Evolutionary conservation across 164 flowering plant species (phyloP), one percentile per base, ranked within the genome.

Genomic region (Nymphaea colorata): DNA sequence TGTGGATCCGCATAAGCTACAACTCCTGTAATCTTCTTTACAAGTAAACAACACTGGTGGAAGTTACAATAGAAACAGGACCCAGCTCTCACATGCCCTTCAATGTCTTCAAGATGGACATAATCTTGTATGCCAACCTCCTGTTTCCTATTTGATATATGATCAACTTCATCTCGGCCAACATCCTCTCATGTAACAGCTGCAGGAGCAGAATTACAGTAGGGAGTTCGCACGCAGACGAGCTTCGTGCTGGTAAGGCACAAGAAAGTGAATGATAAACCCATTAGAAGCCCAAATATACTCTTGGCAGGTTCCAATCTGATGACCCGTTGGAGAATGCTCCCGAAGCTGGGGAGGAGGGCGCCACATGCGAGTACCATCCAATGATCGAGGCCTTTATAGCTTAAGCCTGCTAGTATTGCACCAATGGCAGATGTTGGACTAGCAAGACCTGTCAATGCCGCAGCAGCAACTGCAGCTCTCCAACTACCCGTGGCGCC

Each of bases 401-500:
- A 94, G 76, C 88, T 95, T 6, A 91, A 87, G 11, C 96, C 93
- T 0, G 95, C 86, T 45, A 93, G 85, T 59, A 91, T 91, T 2
- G 98, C 93, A 67, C 91, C 89, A 4, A 91, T 88, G 0, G 98
- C 96, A 3, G 98, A 87, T n/a, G 78, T 59, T 16, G 98, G 97
- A 2, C 96, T 89, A 53, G 86, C 82, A 62, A 86, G 85, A 8
- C 97, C 96, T 43, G 88, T 81, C n/a, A 89, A 64, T 12, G 89
- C 82, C 10, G 98, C 87, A 3, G 89, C 86, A 16, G 84, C 84
- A 36, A 94, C 85, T 41, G 97, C 81, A 16, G 82, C 86, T 17
- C 88, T 87, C 96, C 93, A 94, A 68, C 89, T 91, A 76, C 81
- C 89, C 3, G 98, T 91, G 3, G 97, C 95, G 18, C 97, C 97